These are phyloP conservation scores for Metarhizium rileyi DNA, from an alignment of 2,329 filamentous ascomycete genomes.

Conservation along the genomic window DNA sequence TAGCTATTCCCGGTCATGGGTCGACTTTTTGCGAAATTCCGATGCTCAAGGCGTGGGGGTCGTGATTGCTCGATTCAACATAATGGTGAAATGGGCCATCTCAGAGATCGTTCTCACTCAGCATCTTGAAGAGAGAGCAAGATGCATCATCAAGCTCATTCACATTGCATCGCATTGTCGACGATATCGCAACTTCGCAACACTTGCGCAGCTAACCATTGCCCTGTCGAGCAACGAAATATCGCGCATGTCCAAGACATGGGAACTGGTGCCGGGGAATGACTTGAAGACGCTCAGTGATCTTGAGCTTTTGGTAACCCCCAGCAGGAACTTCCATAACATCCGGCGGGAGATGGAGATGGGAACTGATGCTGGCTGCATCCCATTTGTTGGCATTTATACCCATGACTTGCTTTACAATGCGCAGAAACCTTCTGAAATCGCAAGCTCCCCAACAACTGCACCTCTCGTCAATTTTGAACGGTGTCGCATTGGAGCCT, in stretches of 20 bases:
- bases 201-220: slow-evolving; percentile 71
- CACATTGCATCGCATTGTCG: slow-evolving; percentile 72
- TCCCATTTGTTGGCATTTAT: slow-evolving; percentile 76
- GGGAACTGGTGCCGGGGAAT: slow-evolving; percentile 55
- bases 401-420: slow-evolving; percentile 79
- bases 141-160: slow-evolving; percentile 71
- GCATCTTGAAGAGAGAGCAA: slow-evolving; percentile 59
- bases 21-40: slow-evolving; percentile 64
- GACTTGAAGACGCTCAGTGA: slow-evolving; percentile 59
- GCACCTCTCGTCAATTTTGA: slow-evolving; percentile 76
- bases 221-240: slow-evolving; percentile 68
- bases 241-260: slow-evolving; percentile 57
- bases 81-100: slow-evolving; percentile 79
- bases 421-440: slow-evolving; percentile 65
- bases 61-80: slow-evolving; percentile 77
- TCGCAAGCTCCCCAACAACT: slow-evolving; percentile 55
- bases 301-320: slow-evolving; percentile 64
- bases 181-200: slow-evolving; percentile 71
- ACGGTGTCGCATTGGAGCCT: slow-evolving; percentile 64
- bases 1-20: slow-evolving; percentile 64
- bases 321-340: slow-evolving; percentile 67
- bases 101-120: slow-evolving; percentile 71
- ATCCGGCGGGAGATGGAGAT: slow-evolving; percentile 71
- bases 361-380: slow-evolving; percentile 60
- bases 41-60: slow-evolving; percentile 71